Base-by-base conservation (phyloP, 2,329 filamentous ascomycete genomes). In the Bipolaris cookei region DNA sequence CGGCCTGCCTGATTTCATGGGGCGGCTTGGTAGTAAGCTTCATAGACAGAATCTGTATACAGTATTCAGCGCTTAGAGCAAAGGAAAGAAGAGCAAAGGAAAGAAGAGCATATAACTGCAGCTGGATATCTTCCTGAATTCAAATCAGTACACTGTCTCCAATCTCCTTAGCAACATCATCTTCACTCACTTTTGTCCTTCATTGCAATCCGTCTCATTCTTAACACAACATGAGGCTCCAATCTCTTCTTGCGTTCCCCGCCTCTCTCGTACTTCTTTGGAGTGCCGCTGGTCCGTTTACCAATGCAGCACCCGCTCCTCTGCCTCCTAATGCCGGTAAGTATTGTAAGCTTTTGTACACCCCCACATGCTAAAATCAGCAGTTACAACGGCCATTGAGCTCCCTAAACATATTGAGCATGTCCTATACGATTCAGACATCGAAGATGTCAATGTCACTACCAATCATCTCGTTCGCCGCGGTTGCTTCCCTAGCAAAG, bases 1-100 rank as follows among this genome's bases (percentile, higher is more conserved):
- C 23, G 7, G n/a, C 23, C n/a, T 44, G 41, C 41, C 41, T 44
- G 10, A n/a, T 30, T 44, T 44, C 41, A 4, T 44, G 41, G 21
- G 23, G 41, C 13, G 41, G 41, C 23, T 44, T 28, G 23, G 25
- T 44, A 44, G 41, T 44, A 44, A 44, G 41, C 23, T 44, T 44
- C n/a, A 28, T 44, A 18, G 25, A 44, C 18, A 44, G 25, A 30
- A 30, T 44, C n/a, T 30, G n/a, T 30, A 6, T 30, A 44, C 14
- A 11, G n/a, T 44, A n/a, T 44, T 30, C 21, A 30, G 41, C 23
- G 41, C 41, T 18, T 30, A 44, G n/a, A 30, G 2, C 10, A 14
- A 43, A n/a, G 25, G n/a, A 30, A 44, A 30, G 6, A 28, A 30
- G 41, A 30, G 25, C 8, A 44, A 43, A n/a, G 25, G n/a, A 30